phyloP scores from a whole-genome alignment of 208 protist genomes.

The Leishmania mexicana region DNA sequence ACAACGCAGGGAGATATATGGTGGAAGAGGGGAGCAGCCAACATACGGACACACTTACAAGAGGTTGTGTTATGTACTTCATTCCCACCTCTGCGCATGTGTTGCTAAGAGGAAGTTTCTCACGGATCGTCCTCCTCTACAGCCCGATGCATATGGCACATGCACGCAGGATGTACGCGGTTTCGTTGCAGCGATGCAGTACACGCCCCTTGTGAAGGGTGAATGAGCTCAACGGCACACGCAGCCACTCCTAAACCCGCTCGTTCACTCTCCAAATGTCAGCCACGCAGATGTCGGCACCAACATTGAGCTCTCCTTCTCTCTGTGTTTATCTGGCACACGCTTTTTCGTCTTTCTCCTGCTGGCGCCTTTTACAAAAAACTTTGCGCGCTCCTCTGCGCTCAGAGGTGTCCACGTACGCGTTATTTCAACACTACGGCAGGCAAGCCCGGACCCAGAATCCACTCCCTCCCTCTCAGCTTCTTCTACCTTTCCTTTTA shows the following conservation, averaged over 20 bases:
- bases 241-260: neutral
- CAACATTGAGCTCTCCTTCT: neutral
- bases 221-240: neutral
- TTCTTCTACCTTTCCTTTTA: neutral
- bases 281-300: neutral
- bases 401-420: neutral
- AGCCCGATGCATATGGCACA: neutral
- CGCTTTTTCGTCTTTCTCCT: neutral
- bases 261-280: neutral
- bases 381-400: neutral
- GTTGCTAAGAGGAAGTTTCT: neutral
- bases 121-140: neutral
- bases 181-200: neutral
- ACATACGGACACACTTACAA: too few relatives aligned
- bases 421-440: neutral
- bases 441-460: neutral
- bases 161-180: neutral
- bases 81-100: neutral
- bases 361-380: neutral
- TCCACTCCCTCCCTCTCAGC: neutral
- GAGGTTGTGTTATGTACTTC: neutral
- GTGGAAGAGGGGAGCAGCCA: neutral
- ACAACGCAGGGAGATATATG: neutral
- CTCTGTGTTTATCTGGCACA: neutral
- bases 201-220: neutral